Evolutionary conservation across 768 basidiomycete genomes (phyloP), one percentile per base, ranked within the genome.

Genomic region (Collybia sp.): DNA sequence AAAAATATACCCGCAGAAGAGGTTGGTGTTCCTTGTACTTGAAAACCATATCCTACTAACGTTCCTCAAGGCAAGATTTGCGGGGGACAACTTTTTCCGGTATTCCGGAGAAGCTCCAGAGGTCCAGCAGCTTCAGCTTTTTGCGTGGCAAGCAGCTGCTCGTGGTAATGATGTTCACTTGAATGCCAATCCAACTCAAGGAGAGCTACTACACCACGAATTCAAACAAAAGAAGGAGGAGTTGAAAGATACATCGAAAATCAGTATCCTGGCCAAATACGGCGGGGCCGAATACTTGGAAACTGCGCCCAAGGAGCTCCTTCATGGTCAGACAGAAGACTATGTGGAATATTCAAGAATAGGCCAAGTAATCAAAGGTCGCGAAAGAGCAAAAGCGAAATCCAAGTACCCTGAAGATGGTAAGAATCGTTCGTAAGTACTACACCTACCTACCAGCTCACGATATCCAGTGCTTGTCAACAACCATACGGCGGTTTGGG

Each of bases 321-420:
- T 93, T n/a, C 83, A 85, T 52, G 96, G 96, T 0, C 94, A 98
- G 69, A 95, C 93, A 32, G 96, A 98, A 63, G 80, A 94, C 51
- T 99, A 99, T 51, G 90, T 97, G 38, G 96, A 99, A 68, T 99
- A 97, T 64, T 94, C 93, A 45, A 74, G 93, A 51, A 79, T 89
- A 17, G 96, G 96, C 15, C 83, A 88, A 58, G 77, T 98, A 45
- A 75, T 98, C 54, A 94, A 90, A 67, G 96, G 96, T 25, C 80
- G 82, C 50, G 96, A 98, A 69, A 77, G 82, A 43, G 92, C 83
- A 1, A 93, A 93, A 61, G 82, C 81, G 35, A 77, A 76, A 58
- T 93, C 92, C 25, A 99, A 97, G 65, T 99, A 99, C 65, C 84
- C 88, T 4, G 96, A 99, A 69, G 93, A 98, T 77, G 85, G 93